These are phyloP conservation scores for Pichia sp. DNA, from an alignment of 1,139 yeast species.

Conservation along the genomic window DNA sequence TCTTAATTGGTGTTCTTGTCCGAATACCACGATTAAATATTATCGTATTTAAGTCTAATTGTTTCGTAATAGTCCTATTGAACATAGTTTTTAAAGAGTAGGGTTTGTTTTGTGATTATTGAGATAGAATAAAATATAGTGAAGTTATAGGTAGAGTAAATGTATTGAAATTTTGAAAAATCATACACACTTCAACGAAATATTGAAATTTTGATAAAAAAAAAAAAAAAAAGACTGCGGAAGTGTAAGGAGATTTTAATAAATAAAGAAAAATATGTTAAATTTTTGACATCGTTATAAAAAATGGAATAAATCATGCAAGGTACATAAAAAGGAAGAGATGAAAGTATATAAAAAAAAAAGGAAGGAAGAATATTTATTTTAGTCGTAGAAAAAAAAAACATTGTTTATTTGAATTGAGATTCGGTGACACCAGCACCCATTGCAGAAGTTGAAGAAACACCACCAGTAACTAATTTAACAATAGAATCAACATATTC, in stretches of 20 bases:
- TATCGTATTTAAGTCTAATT: neutral
- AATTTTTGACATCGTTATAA: neutral
- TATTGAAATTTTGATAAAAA: neutral
- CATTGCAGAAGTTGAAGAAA: conserved; percentile 95
- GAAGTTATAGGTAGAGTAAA: too few relatives aligned
- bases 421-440: conserved; percentile 98
- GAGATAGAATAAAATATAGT: too few relatives aligned
- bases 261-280: too few relatives aligned
- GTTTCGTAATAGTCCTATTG: too few relatives aligned
- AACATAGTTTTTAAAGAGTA: too few relatives aligned
- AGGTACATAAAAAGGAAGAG: neutral
- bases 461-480: conserved; percentile 91
- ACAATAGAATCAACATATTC: conserved; percentile 90
- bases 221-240: too few relatives aligned
- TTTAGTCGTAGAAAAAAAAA: neutral
- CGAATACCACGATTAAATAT: neutral
- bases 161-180: too few relatives aligned
- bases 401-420: conserved; percentile 56
- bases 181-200: neutral
- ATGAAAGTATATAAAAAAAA: neutral
- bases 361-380: neutral
- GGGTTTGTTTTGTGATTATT: too few relatives aligned
- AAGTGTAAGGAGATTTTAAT: too few relatives aligned
- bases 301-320: neutral
- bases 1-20: conserved; percentile 3